phyloP scores from a whole-genome alignment of 495 filamentous ascomycete species.

The Aspergillus nidulans region DNA sequence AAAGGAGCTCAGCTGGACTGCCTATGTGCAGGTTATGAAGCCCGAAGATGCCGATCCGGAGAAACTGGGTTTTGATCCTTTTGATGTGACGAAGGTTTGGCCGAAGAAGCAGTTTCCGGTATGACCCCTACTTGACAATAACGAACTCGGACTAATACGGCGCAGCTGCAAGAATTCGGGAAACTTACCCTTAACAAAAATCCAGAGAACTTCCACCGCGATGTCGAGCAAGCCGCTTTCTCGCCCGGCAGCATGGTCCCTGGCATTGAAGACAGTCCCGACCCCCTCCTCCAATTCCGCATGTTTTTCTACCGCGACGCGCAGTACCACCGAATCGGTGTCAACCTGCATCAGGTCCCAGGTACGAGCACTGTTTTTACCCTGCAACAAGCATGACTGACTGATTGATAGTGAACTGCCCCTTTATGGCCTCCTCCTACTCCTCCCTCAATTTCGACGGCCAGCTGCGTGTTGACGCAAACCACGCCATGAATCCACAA shows the following conservation, averaged over 20 bases:
- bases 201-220: slow-evolving; percentile 62
- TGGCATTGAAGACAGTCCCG: slow-evolving; percentile 45
- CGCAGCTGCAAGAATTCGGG: slow-evolving; percentile 46
- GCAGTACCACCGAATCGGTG: slow-evolving; percentile 46
- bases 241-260: slow-evolving; percentile 47
- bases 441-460: slow-evolving; percentile 46
- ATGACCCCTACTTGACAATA: background rate
- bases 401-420: slow-evolving; percentile 35
- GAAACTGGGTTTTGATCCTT: slow-evolving; percentile 48
- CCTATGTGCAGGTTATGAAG: slow-evolving; percentile 49
- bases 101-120: slow-evolving; percentile 36
- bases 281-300: slow-evolving; percentile 47
- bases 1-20: slow-evolving; percentile 45
- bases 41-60: slow-evolving; percentile 45
- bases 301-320: slow-evolving; percentile 52
- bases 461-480: slow-evolving; percentile 23
- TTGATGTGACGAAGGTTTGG: slow-evolving; percentile 53
- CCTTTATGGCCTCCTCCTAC: slow-evolving; percentile 42
- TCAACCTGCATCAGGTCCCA: slow-evolving; percentile 46
- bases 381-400: background rate
- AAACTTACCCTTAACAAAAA: slow-evolving; percentile 66
- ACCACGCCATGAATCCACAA: slow-evolving; percentile 47
- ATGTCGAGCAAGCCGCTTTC: slow-evolving; percentile 50
- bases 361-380: slow-evolving; percentile 9
- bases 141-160: background rate